Base-by-base conservation (phyloP, 73 alveolate genomes). In the Diophrys appendiculata region DNA sequence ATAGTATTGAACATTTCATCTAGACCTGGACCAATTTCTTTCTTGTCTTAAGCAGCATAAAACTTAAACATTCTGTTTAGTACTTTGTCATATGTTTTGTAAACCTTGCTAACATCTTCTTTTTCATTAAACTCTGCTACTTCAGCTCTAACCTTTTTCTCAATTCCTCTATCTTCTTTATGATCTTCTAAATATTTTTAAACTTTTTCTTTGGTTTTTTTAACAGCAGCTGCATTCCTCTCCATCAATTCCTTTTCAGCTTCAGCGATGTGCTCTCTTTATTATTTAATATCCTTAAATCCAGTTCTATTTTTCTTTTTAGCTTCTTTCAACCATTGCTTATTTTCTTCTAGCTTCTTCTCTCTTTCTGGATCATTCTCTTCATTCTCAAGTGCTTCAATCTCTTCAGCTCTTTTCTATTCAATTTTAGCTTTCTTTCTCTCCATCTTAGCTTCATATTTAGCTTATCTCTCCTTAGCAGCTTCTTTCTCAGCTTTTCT, bases 101-200 rank as follows among this genome's bases (percentile, higher is more conserved):
- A 82, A 0, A 82, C 74, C 24, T 54, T 25, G 30, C 34, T n/a
- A 0, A 64, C 75, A 22, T 82, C 84, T 52, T 2, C 33, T n/a
- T 54, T 0, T 2, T 29, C 25, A 3, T 29, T 35, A 43, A 86
- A 86, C 29, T 72, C 67, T 73, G 82, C 30, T 60, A 75, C 54
- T 35, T 86, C 90, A 30, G 78, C 89, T 18, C 56, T 69, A 13
- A 77, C 84, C 52, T 80, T 29, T 28, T 75, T 80, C 18, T 86
- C 88, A 0, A 26, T 71, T 60, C 72, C 87, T 43, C 76, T 56
- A 30, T 86, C 86, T n/a, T 64, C 70, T 56, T 65, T 68, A 27
- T 52, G 73, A 32, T 71, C 54, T 65, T 72, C 32, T n/a, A 86
- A 53, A 53, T 86, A 86, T 32, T 77, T 65, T 23, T 29, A 87